These are phyloP conservation scores for Chlorella sp. DNA, from an alignment of 139 green algal genomes.

Conservation along the genomic window DNA sequence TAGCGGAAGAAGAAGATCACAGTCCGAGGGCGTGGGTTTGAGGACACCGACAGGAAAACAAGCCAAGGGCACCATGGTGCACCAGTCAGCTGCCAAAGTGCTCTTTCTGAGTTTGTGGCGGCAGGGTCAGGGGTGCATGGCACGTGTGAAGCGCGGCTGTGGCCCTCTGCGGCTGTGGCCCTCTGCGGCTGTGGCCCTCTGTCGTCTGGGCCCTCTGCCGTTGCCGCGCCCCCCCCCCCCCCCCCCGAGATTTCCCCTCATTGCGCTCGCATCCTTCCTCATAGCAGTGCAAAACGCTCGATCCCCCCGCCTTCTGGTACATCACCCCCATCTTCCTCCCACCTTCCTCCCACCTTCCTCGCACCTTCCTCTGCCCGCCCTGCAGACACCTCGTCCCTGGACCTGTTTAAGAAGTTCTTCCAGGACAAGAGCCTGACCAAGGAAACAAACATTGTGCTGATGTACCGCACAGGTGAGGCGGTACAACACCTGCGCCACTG, in stretches of 20 bases:
- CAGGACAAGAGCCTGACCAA: slow-evolving; percentile 57
- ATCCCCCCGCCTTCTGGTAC: neutral
- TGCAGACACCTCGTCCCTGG: slow-evolving; percentile 61
- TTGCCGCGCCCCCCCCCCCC: neutral
- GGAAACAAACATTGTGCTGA: slow-evolving; percentile 54
- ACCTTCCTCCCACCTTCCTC: neutral
- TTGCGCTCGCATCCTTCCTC: too few relatives aligned
- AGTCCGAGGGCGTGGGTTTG: too few relatives aligned
- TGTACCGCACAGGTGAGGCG: slow-evolving; percentile 42
- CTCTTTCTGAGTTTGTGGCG: too few relatives aligned
- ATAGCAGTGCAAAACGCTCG: too few relatives aligned
- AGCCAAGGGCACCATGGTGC: too few relatives aligned
- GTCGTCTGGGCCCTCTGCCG: neutral
- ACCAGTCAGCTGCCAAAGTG: too few relatives aligned
- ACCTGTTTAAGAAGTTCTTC: slow-evolving; percentile 69
- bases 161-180: too few relatives aligned
- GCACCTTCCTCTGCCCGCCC: neutral
- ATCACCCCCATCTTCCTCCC: neutral
- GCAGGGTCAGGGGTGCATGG: too few relatives aligned
- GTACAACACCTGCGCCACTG: neutral
- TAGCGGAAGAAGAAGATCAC: too few relatives aligned
- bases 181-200: neutral
- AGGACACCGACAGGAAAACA: too few relatives aligned
- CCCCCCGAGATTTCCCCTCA: too few relatives aligned
- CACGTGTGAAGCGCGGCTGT: too few relatives aligned